These are phyloP conservation scores for Begonia fuchsioides DNA, from an alignment of 306 rosid genomes.

Conservation along the genomic window DNA sequence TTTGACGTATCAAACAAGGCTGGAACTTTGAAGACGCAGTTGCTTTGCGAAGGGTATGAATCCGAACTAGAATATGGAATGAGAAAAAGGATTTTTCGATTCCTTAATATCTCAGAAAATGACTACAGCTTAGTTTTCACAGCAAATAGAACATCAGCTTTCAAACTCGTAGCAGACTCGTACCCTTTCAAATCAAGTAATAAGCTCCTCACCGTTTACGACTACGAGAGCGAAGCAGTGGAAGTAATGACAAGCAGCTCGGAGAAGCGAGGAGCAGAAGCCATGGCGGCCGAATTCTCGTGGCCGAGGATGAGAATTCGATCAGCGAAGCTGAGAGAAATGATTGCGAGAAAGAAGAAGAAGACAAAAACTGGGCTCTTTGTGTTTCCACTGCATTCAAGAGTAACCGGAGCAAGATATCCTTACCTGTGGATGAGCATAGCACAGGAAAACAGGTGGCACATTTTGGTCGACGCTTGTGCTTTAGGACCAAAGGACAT, in stretches of 20 bases:
- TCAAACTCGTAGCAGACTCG: constrained; percentile 66
- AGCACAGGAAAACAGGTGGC: constrained; percentile 84
- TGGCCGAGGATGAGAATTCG: constrained; percentile 86
- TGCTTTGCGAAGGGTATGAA: constrained; percentile 58
- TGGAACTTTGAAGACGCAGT: constrained; percentile 48
- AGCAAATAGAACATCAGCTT: constrained; percentile 81
- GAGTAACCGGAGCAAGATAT: constrained; percentile 77
- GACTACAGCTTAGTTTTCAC: constrained; percentile 90
- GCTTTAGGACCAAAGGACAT: no score
- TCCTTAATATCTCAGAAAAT: constrained; percentile 46
- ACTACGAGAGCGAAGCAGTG: constrained; percentile 76
- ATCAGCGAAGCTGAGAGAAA: constrained; percentile 45
- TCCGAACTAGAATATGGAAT: constrained; percentile 55
- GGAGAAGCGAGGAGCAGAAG: constrained; percentile 56
- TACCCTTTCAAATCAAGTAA: constrained; percentile 45
- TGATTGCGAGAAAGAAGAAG: constrained; percentile 47
- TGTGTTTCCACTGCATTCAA: constrained; percentile 76
- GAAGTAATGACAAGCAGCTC: constrained; percentile 48
- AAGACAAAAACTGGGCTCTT: constrained; percentile 47
- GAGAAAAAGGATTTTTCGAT: constrained; percentile 53
- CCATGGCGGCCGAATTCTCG: constrained; percentile 66
- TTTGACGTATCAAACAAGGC: constrained; percentile 51
- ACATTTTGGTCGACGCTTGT: no score
- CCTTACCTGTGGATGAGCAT: constrained; percentile 80
- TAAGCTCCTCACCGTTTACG: constrained; percentile 75